Percentiles rank a stretch among this genome's conserved stretches.
These are phyloP conservation scores for Angomonas deanei DNA, from an alignment of 208 protist species.

Conservation along the genomic window DNA sequence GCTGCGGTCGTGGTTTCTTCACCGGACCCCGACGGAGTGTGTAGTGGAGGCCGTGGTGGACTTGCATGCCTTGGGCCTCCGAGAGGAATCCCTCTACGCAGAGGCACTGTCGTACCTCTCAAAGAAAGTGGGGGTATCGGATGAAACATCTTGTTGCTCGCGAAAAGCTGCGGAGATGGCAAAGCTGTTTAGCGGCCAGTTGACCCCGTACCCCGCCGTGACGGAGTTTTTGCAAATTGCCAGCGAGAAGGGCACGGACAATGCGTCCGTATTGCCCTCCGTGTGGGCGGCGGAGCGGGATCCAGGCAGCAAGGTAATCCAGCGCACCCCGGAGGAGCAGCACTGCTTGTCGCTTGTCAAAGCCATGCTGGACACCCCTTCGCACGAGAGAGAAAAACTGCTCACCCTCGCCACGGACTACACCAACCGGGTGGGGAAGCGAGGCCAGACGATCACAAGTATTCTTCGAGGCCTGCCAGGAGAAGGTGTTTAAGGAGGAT, in stretches of 20 bases:
- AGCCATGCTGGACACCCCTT: conserved; percentile 56
- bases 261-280: conserved; percentile 41
- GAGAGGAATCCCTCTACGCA: conserved; percentile 33
- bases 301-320: conserved; percentile 44
- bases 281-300: conserved; percentile 79
- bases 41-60: conserved; percentile 36
- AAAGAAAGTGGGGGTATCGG: conserved; percentile 17
- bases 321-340: conserved; percentile 51
- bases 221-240: conserved; percentile 38
- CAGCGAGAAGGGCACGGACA: conserved; percentile 23
- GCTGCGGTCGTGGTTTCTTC: conserved; percentile 30
- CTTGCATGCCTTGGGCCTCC: conserved; percentile 48
- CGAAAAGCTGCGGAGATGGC: conserved; percentile 26
- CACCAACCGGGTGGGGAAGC: conserved; percentile 37
- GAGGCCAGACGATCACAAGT: conserved; percentile 78
- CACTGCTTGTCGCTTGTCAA: conserved; percentile 63
- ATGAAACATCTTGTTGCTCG: conserved; percentile 25
- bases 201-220: conserved; percentile 25
- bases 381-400: conserved; percentile 38
- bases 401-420: conserved; percentile 48
- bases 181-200: background rate
- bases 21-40: conserved; percentile 37
- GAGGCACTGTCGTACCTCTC: conserved; percentile 48
- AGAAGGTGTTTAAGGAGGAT: conserved; percentile 86
- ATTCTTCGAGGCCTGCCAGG: conserved; percentile 80